Evolutionary conservation across 2,329 filamentous ascomycete genomes (phyloP).

Genomic region (Elsinoe batatas): DNA sequence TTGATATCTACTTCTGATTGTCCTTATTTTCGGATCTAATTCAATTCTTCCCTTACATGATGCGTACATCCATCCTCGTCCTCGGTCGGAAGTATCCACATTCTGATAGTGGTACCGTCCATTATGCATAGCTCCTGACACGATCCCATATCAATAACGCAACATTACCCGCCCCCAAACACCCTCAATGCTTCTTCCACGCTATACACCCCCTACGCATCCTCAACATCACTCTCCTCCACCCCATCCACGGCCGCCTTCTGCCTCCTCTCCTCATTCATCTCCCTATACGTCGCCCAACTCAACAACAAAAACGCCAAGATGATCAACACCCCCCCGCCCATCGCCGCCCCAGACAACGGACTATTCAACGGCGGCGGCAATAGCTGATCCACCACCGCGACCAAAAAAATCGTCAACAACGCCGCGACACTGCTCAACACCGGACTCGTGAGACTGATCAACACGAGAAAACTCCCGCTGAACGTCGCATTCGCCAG

Average conservation of each 20-base stretch:
- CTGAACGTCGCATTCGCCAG: conserved; percentile 86
- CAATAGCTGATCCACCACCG: conserved; percentile 77
- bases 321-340: conserved; percentile 80
- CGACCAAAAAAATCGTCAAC: conserved; percentile 93
- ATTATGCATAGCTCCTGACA: no score
- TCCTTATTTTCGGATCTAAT: not conserved
- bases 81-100: no score
- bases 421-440: conserved; percentile 77
- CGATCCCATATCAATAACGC: not conserved
- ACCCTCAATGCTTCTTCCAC: not conserved
- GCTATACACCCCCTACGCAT: conserved; percentile 16
- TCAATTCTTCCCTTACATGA: not conserved
- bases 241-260: conserved; percentile 35
- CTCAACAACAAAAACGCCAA: conserved; percentile 76
- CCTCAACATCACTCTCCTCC: conserved; percentile 35
- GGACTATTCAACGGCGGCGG: conserved; percentile 60
- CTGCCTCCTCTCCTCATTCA: conserved; percentile 69
- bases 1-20: not conserved
- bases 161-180: not conserved
- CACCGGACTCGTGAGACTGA: conserved; percentile 85
- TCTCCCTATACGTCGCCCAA: conserved; percentile 88
- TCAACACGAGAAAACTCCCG: conserved; percentile 84
- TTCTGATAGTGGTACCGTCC: no score
- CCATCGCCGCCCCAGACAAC: conserved; percentile 62
- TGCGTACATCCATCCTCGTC: no score